Evolutionary conservation across 371 early-diverging fungal genomes (phyloP), one percentile per base, ranked within the genome.

Genomic region (Mucor piriformis): DNA sequence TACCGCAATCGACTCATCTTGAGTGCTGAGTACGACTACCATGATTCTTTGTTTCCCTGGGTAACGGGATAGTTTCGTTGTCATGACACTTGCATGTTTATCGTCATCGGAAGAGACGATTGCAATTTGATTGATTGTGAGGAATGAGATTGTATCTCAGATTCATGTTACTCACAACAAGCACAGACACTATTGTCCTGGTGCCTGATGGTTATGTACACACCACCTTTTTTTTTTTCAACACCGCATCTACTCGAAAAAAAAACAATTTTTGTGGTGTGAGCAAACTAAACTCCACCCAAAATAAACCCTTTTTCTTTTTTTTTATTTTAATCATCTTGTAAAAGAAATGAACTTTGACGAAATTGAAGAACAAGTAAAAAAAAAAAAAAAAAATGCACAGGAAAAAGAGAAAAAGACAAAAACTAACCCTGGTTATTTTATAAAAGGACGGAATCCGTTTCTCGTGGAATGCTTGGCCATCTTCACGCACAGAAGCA

Each of bases 401-500:
- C 3, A 37, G 38, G 38, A 15, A 29, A 29, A 29, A 29, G 29
- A 29, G 1, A 6, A 8, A 8, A 29, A 4, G 8, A 10, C 38
- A 11, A 37, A 23, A 12, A 6, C 34, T 10, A 44, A 43, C 16
- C 23, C 11, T 21, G 11, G 43, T 11, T 27, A 11, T 38, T 38
- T 16, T 10, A 40, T 16, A 40, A 40, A 42, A 79, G 76, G 95
- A 95, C 68, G 98, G 98, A 59, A 87, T 96, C 70, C 91, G 99
- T 34, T 89, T 99, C 67, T 94, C 99, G 23, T 99, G 99, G 99
- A 99, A 99, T 82, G 94, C 95, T 25, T 97, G 97, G 89, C 97
- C 99, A 57, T 90, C 92, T 61, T 92, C 92, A 34, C 91, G 95
- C 50, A 75, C 92, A 32, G 99, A 98, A 73, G 96, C 95, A n/a